Percentiles rank a stretch among this genome's conserved stretches.
Conservation (phyloP, 768 basidiomycete genomes). For the Paxillus involutus region DNA sequence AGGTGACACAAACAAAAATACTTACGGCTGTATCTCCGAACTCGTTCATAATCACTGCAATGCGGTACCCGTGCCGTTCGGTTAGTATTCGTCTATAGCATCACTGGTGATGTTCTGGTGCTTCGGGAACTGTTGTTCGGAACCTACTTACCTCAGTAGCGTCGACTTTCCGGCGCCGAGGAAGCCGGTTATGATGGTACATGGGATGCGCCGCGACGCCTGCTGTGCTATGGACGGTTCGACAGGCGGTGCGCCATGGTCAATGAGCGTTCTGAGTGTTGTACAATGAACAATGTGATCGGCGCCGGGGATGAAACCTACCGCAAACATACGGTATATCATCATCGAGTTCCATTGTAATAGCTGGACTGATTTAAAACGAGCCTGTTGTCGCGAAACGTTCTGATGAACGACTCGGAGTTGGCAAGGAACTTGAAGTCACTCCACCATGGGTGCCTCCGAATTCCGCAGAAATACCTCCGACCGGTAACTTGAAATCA, state of each 20-base stretch:
- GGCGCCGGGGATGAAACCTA: constrained; percentile 7
- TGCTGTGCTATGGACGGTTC: constrained; percentile 1
- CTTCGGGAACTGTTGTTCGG: not conserved
- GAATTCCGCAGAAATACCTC: constrained; percentile 27
- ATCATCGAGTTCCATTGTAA: constrained; percentile 50
- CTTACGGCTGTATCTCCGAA: constrained; percentile 93
- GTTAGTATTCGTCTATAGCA: constrained; percentile 76
- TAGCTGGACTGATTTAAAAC: not conserved
- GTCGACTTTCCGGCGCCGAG: constrained; percentile 96
- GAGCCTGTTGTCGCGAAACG: too few species aligned
- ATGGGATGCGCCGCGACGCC: constrained; percentile 56
- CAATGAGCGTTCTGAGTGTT: constrained; percentile 30
- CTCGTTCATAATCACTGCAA: constrained; percentile 98
- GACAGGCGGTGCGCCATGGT: constrained; percentile 12
- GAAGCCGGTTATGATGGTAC: constrained; percentile 95
- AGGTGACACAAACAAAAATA: constrained; percentile 10
- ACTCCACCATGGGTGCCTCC: constrained; percentile 8
- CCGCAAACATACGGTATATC: constrained; percentile 53
- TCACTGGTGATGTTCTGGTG: not conserved
- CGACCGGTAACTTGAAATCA: constrained; percentile 12
- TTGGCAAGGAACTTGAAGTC: too few species aligned
- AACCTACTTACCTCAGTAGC: constrained; percentile 59
- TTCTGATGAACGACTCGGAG: too few species aligned
- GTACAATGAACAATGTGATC: constrained; percentile 9
- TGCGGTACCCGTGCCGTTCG: constrained; percentile 90